phyloP scores from a whole-genome alignment of 2,329 filamentous ascomycete species.

The Fusarium sp. region DNA sequence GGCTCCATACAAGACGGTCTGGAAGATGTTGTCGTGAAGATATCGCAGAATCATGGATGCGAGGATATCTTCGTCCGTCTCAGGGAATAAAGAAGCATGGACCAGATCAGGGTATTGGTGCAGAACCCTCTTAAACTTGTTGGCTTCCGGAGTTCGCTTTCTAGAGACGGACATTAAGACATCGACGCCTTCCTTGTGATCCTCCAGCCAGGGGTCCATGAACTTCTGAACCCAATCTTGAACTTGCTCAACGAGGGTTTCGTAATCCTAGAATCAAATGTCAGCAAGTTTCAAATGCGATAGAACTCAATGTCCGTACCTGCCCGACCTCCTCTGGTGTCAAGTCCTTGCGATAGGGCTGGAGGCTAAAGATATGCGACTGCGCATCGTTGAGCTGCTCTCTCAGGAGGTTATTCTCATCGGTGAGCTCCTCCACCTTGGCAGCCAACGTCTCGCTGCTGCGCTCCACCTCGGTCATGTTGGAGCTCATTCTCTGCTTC shows the following conservation, averaged over 20 bases:
- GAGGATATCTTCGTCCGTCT: constrained; percentile 54
- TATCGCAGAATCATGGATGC: constrained; percentile 51
- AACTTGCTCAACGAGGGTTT: constrained; percentile 49
- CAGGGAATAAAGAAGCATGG: constrained; percentile 48
- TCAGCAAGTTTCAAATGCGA: constrained; percentile 21
- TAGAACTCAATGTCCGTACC: constrained; percentile 39
- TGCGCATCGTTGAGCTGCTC: constrained; percentile 51
- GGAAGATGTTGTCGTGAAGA: constrained; percentile 52
- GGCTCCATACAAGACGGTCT: constrained; percentile 47
- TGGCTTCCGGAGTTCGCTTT: constrained; percentile 42
- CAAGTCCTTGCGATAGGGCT: constrained; percentile 54
- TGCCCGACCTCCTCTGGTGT: constrained; percentile 52
- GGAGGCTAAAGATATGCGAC: constrained; percentile 56
- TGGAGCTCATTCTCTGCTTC: constrained; percentile 39
- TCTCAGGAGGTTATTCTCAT: constrained; percentile 46
- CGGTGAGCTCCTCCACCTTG: constrained; percentile 37
- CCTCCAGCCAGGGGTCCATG: constrained; percentile 47
- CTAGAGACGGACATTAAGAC: constrained; percentile 32
- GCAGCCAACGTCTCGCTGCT: constrained; percentile 37
- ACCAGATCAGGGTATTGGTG: constrained; percentile 48
- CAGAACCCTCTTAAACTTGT: constrained; percentile 43
- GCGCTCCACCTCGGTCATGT: constrained; percentile 39
- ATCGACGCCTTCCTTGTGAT: constrained; percentile 42
- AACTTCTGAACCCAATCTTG: constrained; percentile 53
- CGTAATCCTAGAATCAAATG: constrained; percentile 47